Conservation (phyloP, 495 filamentous ascomycete genomes). For the Xylaria venustula region DNA sequence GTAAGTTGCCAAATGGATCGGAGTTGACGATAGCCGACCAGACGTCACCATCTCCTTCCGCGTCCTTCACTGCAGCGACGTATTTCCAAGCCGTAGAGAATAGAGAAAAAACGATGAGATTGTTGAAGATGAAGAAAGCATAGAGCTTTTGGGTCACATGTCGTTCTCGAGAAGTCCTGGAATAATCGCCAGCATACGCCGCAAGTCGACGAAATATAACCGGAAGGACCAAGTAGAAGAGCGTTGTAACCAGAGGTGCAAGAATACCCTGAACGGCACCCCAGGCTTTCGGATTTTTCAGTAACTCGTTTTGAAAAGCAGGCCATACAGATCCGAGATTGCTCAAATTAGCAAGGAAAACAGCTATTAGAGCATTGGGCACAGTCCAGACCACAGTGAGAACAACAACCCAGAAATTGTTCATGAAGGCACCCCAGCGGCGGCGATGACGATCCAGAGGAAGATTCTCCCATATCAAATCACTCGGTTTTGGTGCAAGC, state of each 20-base stretch:
- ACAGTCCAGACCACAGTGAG: constrained; percentile 72
- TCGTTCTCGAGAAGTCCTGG: constrained; percentile 73
- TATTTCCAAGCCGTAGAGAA: constrained; percentile 67
- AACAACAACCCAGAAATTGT: constrained; percentile 66
- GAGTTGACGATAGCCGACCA: constrained; percentile 60
- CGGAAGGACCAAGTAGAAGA: constrained; percentile 73
- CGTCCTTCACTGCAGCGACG: constrained; percentile 54
- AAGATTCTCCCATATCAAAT: constrained; percentile 83
- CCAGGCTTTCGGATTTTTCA: constrained; percentile 60
- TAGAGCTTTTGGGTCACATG: constrained; percentile 78
- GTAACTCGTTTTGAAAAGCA: constrained; percentile 58
- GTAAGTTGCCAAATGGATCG: constrained; percentile 50
- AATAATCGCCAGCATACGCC: constrained; percentile 65
- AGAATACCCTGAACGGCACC: constrained; percentile 77
- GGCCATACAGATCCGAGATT: constrained; percentile 71
- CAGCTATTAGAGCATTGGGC: constrained; percentile 77
- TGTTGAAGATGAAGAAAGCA: constrained; percentile 85
- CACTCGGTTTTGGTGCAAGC: constrained; percentile 71
- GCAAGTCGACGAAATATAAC: constrained; percentile 72
- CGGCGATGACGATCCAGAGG: constrained; percentile 56
- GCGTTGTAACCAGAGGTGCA: constrained; percentile 73
- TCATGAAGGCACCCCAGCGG: constrained; percentile 62
- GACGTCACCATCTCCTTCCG: constrained; percentile 42
- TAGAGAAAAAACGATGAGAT: constrained; percentile 78
- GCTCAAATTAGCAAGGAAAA: constrained; percentile 71